Conservation (phyloP, 2,329 filamentous ascomycete species). For the Tolypocladium ovalisporum region DNA sequence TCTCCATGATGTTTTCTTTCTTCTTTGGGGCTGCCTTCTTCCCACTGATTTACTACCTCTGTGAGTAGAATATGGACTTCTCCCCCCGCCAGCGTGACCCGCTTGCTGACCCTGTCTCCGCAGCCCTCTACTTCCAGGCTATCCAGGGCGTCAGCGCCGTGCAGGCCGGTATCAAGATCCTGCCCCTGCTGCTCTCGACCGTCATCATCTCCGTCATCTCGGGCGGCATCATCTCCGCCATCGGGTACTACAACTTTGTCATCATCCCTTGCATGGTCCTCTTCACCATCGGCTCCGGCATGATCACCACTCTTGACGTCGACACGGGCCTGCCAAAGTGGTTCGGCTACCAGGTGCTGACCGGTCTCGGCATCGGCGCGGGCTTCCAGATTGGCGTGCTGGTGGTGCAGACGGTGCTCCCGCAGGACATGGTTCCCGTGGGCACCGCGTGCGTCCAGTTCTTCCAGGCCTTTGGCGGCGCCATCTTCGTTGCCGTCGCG, state of each 20-base stretch:
- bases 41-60: constrained; percentile 41
- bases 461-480: constrained; percentile 55
- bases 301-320: constrained; percentile 41
- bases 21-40: constrained; percentile 42
- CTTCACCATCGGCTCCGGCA: constrained; percentile 35
- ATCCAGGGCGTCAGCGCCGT: constrained; percentile 41
- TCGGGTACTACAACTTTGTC: constrained; percentile 30
- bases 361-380: constrained; percentile 40
- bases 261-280: constrained; percentile 30
- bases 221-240: constrained; percentile 28
- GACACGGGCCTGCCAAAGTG: constrained; percentile 35
- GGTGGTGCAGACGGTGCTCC: constrained; percentile 40
- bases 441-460: constrained; percentile 45
- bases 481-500: constrained; percentile 52
- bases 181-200: constrained; percentile 40
- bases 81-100: neutral
- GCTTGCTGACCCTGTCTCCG: constrained; percentile 3
- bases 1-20: constrained; percentile 31
- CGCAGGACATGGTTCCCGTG: constrained; percentile 35
- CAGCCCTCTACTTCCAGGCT: constrained; percentile 42
- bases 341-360: constrained; percentile 48
- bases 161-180: constrained; percentile 41
- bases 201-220: constrained; percentile 34
- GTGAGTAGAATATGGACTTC: constrained; percentile 20
- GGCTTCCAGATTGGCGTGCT: constrained; percentile 37